Percentiles rank a stretch among this genome's conserved stretches.
Conservation (phyloP, 768 basidiomycete genomes). For the Russula compacta region DNA sequence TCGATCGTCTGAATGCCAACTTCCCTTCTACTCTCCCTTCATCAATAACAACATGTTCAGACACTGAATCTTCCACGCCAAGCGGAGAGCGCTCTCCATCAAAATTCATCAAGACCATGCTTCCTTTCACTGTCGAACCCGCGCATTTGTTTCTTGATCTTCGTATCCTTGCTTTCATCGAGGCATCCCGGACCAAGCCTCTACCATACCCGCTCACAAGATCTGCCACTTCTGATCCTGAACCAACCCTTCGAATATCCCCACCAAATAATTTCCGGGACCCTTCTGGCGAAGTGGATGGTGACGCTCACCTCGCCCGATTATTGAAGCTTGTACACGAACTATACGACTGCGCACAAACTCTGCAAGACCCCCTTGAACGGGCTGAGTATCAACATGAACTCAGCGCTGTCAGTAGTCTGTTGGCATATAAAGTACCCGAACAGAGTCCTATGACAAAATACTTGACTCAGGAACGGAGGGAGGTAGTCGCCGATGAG, state of each 20-base stretch:
- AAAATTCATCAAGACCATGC: constrained; percentile 38
- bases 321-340: constrained; percentile 55
- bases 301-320: constrained; percentile 36
- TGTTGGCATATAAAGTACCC: constrained; percentile 78
- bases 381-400: constrained; percentile 58
- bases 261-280: constrained; percentile 21
- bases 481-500: constrained; percentile 79
- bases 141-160: constrained; percentile 74
- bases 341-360: constrained; percentile 52
- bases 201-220: constrained; percentile 34
- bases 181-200: constrained; percentile 68
- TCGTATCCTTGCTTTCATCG: constrained; percentile 80
- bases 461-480: constrained; percentile 68
- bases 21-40: constrained; percentile 64
- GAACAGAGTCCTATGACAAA: constrained; percentile 65
- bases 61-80: neutral
- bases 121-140: constrained; percentile 62
- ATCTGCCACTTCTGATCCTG: constrained; percentile 1
- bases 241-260: constrained; percentile 14
- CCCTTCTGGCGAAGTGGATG: constrained; percentile 24
- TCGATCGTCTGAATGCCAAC: constrained; percentile 51
- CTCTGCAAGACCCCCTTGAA: constrained; percentile 46
- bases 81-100: constrained; percentile 23
- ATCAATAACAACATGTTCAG: neutral
- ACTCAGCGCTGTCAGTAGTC: constrained; percentile 60